Conservation (phyloP, 805 yeast species). For the Candida anglica region DNA sequence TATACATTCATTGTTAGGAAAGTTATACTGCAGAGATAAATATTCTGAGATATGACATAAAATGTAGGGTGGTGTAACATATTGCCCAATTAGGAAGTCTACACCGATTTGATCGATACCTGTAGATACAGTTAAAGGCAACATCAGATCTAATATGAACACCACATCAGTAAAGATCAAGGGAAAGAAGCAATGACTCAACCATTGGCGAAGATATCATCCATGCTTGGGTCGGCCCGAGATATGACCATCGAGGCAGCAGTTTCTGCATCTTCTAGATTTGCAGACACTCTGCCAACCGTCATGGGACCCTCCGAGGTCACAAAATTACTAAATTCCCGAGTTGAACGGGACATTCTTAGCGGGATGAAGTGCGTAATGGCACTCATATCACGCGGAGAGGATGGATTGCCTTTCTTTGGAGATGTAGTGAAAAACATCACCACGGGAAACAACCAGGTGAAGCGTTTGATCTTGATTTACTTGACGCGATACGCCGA, state of each 20-base stretch:
- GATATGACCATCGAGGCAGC: conserved; percentile 82
- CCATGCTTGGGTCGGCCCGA: conserved; percentile 75
- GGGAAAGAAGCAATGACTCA: conserved; percentile 33
- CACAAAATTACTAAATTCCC: conserved; percentile 59
- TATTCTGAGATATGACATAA: no score
- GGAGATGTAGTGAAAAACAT: conserved; percentile 89
- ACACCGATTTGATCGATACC: no score
- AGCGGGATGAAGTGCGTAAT: conserved; percentile 41
- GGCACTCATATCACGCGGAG: conserved; percentile 34
- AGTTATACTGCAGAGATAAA: no score
- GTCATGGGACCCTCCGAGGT: conserved; percentile 65
- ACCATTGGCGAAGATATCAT: conserved; percentile 58
- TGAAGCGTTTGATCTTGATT: conserved; percentile 72
- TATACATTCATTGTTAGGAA: no score
- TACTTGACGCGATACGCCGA: conserved; percentile 77
- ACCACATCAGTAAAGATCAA: no score
- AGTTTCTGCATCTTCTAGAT: conserved; percentile 64
- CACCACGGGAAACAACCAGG: conserved; percentile 58
- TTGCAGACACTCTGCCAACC: conserved; percentile 55
- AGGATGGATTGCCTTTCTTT: conserved; percentile 46
- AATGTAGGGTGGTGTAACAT: no score
- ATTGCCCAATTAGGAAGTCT: conserved; percentile 8
- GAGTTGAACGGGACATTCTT: conserved; percentile 51
- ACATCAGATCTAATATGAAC: no score
- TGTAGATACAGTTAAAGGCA: no score